A percentile compares a stretch with the other conserved stretches of the same genome.
phyloP scores from a whole-genome alignment of 2,329 filamentous ascomycete genomes.

The Clarireedia sp. region DNA sequence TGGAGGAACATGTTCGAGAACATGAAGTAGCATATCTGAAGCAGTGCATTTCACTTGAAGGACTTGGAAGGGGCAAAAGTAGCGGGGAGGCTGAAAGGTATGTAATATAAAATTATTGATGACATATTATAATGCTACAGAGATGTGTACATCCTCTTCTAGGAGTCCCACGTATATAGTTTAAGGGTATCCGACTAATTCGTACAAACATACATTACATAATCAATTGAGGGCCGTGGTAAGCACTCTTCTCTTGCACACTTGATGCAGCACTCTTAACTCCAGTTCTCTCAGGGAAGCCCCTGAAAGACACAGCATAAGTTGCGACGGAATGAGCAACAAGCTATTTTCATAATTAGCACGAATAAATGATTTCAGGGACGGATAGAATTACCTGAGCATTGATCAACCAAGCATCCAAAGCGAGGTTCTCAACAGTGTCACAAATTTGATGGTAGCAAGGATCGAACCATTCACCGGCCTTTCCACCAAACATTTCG shows the following conservation, averaged over 20 bases:
- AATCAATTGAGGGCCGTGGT: constrained; percentile 43
- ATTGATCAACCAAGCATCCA: constrained; percentile 53
- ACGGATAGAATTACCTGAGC: constrained; percentile 39
- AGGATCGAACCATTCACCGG: constrained; percentile 50
- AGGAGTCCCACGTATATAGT: no score
- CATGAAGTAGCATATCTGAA: no score
- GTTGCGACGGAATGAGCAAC: constrained; percentile 68
- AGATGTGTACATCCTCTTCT: no score
- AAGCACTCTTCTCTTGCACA: constrained; percentile 31
- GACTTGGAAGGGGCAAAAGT: no score
- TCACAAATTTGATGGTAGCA: constrained; percentile 59
- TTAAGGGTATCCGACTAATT: no score
- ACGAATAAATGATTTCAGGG: not conserved
- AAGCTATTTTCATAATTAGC: constrained; percentile 33
- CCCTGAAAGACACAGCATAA: constrained; percentile 57
- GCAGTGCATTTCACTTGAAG: no score
- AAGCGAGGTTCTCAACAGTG: constrained; percentile 47
- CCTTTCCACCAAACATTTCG: constrained; percentile 61
- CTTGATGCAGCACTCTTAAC: constrained; percentile 17
- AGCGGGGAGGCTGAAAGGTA: no score
- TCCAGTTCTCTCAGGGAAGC: constrained; percentile 49
- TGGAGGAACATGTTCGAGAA: no score
- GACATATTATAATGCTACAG: no score
- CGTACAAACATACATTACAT: constrained; percentile 31
- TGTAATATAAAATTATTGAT: no score